Percentiles rank a stretch among this genome's conserved stretches.
Conservation (phyloP, 2,329 filamentous ascomycete genomes). For the Fusarium sp. region DNA sequence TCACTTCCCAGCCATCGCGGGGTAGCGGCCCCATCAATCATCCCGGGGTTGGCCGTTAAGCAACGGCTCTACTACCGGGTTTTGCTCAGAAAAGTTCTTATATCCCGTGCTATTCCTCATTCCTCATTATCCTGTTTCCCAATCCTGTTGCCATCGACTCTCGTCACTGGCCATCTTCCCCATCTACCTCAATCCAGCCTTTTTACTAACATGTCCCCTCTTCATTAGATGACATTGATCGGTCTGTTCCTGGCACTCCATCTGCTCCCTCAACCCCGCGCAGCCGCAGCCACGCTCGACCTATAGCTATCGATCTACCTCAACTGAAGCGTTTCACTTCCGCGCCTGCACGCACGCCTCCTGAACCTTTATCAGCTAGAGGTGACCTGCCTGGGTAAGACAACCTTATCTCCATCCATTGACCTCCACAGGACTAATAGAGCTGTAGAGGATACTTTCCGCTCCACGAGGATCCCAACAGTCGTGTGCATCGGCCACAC, state of each 20-base stretch:
- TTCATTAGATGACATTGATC: conserved; percentile 34
- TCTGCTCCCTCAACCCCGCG: conserved; percentile 38
- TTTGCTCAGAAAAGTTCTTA: conserved; percentile 25
- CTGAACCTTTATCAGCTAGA: conserved; percentile 65
- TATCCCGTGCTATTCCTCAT: conserved; percentile 27
- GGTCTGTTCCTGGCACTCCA: conserved; percentile 24
- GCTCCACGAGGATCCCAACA: conserved; percentile 65
- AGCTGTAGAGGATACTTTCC: conserved; percentile 68
- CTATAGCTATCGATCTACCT: conserved; percentile 66
- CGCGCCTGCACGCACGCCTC: conserved; percentile 56
- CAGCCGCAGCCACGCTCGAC: conserved; percentile 52
- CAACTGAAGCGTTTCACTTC: conserved; percentile 53
- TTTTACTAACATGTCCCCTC: conserved; percentile 20
- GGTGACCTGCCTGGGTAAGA: conserved; percentile 69
- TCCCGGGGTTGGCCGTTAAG: conserved; percentile 36
- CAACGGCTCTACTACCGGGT: conserved; percentile 33
- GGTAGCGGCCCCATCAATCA: conserved; percentile 40
- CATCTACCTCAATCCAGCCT: background rate
- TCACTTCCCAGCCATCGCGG: conserved; percentile 38
- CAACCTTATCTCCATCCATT: background rate
- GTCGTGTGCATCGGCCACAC: conserved; percentile 61
- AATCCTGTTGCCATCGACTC: conserved; percentile 26
- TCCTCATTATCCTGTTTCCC: conserved; percentile 33
- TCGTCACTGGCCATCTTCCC: background rate
- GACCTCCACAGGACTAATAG: conserved; percentile 1